These are phyloP conservation scores for Paramyrothecium sp. DNA, from an alignment of 2,329 filamentous ascomycete genomes.

Conservation along the genomic window DNA sequence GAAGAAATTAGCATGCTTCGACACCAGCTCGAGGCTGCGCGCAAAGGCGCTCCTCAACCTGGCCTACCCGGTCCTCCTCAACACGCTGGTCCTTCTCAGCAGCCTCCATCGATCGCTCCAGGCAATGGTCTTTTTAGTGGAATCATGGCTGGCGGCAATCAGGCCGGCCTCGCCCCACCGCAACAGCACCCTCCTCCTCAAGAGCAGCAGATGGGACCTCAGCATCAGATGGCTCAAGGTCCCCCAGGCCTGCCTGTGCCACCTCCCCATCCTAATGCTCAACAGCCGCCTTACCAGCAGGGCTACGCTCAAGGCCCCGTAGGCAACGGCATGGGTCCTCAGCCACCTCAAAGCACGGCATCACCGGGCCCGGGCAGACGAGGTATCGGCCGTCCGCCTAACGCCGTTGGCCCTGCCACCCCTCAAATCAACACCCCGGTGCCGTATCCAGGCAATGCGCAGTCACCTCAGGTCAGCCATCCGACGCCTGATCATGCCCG, in stretches of 20 bases:
- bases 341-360: conserved; percentile 79
- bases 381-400: conserved; percentile 64
- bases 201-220: conserved; percentile 55
- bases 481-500: conserved; percentile 70
- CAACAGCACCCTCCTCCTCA: conserved; percentile 69
- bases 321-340: conserved; percentile 72
- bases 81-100: conserved; percentile 77
- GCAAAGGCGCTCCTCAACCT: conserved; percentile 58
- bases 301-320: conserved; percentile 60
- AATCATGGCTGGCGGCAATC: conserved; percentile 88
- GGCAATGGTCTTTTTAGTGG: conserved; percentile 92
- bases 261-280: conserved; percentile 59
- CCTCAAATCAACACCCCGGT: conserved; percentile 88
- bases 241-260: conserved; percentile 64
- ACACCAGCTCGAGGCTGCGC: conserved; percentile 79
- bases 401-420: conserved; percentile 70
- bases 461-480: conserved; percentile 84
- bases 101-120: conserved; percentile 84
- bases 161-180: conserved; percentile 81
- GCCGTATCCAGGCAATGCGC: conserved; percentile 77
- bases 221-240: conserved; percentile 67
- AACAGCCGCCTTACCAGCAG: conserved; percentile 72
- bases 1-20: conserved; percentile 84
- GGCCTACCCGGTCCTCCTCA: conserved; percentile 68
- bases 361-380: conserved; percentile 83